phyloP scores from a whole-genome alignment of 768 basidiomycete species.

The Ramaria sp. region DNA sequence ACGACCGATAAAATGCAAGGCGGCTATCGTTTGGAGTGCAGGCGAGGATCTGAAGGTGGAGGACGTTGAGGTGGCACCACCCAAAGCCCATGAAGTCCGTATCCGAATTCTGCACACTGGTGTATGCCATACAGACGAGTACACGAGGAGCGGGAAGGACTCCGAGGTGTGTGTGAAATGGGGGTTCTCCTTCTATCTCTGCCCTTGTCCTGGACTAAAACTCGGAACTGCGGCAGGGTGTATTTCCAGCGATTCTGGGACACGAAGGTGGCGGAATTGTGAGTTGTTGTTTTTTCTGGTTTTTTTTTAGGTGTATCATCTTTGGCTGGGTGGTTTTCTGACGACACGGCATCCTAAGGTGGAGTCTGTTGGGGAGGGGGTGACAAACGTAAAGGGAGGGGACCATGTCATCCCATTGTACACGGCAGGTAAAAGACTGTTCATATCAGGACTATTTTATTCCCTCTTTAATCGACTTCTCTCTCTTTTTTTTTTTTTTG shows the following conservation, averaged over 20 bases:
- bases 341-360: constrained; percentile 39
- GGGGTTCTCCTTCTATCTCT: too few species aligned
- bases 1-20: constrained; percentile 76
- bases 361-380: constrained; percentile 94
- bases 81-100: constrained; percentile 81
- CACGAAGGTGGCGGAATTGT: constrained; percentile 92
- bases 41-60: constrained; percentile 80
- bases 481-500: constrained; percentile 3
- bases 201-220: constrained; percentile 10
- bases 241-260: constrained; percentile 88
- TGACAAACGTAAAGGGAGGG: constrained; percentile 72
- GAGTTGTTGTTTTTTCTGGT: constrained; percentile 25
- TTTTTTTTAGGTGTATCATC: too few species aligned
- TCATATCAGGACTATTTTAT: constrained; percentile 11
- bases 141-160: constrained; percentile 92
- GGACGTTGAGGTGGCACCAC: constrained; percentile 89
- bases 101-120: constrained; percentile 91
- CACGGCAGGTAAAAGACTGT: constrained; percentile 64
- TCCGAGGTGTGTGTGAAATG: constrained; percentile 66
- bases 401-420: constrained; percentile 98
- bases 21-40: constrained; percentile 93
- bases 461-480: not conserved
- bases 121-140: constrained; percentile 97
- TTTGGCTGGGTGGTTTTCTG: not conserved
- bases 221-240: constrained; percentile 37